These are phyloP conservation scores for Suhomyces kilbournensis DNA, from an alignment of 805 yeast genomes.

Conservation along the genomic window DNA sequence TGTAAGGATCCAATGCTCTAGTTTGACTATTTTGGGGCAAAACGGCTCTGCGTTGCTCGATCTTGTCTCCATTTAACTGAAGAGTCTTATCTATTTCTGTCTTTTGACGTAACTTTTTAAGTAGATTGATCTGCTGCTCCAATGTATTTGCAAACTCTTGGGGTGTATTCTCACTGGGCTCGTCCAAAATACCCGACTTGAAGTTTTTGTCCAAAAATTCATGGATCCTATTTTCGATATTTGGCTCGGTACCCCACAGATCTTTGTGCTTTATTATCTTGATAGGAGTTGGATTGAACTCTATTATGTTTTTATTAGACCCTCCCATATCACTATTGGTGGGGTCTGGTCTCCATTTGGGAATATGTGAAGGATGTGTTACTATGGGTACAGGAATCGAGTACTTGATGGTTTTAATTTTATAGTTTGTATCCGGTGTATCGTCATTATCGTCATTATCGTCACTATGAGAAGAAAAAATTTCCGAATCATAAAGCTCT, in stretches of 20 bases:
- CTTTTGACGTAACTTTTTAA: constrained; percentile 45
- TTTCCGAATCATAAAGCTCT: neutral
- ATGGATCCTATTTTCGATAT: constrained; percentile 23
- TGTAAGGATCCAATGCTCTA: constrained; percentile 43
- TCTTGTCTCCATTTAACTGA: constrained; percentile 48
- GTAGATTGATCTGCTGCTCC: constrained; percentile 48
- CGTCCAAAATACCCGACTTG: constrained; percentile 39
- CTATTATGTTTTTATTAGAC: constrained; percentile 18
- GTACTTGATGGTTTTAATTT: constrained; percentile 27
- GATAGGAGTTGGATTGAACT: constrained; percentile 28
- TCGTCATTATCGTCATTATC: constrained; percentile 6
- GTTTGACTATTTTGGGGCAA: constrained; percentile 41
- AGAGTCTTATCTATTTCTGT: constrained; percentile 32
- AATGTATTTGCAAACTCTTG: constrained; percentile 64
- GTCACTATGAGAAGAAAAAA: neutral
- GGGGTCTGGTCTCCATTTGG: constrained; percentile 36
- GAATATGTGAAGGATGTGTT: constrained; percentile 46
- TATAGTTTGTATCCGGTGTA: constrained; percentile 15
- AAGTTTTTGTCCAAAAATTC: constrained; percentile 26
- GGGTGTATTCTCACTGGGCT: constrained; percentile 30
- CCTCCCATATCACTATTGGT: constrained; percentile 16
- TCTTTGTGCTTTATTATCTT: constrained; percentile 17
- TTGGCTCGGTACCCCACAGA: constrained; percentile 21
- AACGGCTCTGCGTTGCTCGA: constrained; percentile 43
- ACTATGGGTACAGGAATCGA: constrained; percentile 34